These are phyloP conservation scores for Schrenkiella parvula DNA, from an alignment of 345 rosid species.

Conservation along the genomic window DNA sequence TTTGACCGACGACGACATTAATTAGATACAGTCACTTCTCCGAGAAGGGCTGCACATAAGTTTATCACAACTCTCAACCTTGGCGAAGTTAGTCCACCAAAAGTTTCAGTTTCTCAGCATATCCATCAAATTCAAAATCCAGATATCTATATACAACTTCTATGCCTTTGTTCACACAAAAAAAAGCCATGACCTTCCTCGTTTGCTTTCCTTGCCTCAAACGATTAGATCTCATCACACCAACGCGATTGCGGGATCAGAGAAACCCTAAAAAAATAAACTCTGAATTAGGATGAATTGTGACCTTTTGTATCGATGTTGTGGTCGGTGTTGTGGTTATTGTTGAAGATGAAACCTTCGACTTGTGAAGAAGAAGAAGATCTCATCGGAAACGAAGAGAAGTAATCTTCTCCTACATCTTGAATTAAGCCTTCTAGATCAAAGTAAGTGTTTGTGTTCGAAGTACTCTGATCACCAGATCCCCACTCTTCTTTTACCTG, in stretches of 20 bases:
- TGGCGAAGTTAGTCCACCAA: constrained; percentile 16
- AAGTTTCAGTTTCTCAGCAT: neutral
- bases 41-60: constrained; percentile 22
- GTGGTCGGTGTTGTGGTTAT: constrained; percentile 2
- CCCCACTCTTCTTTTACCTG: constrained; percentile 37
- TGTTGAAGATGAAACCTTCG: constrained; percentile 24
- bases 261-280: neutral
- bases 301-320: constrained; percentile 26
- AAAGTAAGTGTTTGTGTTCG: constrained; percentile 32
- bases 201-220: constrained; percentile 6
- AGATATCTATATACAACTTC: neutral
- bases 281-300: neutral
- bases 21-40: constrained; percentile 28
- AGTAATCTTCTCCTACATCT: constrained; percentile 36
- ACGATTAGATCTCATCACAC: constrained; percentile 1
- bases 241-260: neutral
- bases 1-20: neutral
- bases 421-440: constrained; percentile 39
- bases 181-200: neutral
- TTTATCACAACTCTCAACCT: constrained; percentile 9
- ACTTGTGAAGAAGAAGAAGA: constrained; percentile 30
- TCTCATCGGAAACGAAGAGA: constrained; percentile 31
- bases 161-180: neutral
- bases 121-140: neutral
- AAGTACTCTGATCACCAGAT: constrained; percentile 28